These are phyloP conservation scores for Paxillus ammoniavirescens DNA, from an alignment of 768 basidiomycete genomes.

Conservation along the genomic window DNA sequence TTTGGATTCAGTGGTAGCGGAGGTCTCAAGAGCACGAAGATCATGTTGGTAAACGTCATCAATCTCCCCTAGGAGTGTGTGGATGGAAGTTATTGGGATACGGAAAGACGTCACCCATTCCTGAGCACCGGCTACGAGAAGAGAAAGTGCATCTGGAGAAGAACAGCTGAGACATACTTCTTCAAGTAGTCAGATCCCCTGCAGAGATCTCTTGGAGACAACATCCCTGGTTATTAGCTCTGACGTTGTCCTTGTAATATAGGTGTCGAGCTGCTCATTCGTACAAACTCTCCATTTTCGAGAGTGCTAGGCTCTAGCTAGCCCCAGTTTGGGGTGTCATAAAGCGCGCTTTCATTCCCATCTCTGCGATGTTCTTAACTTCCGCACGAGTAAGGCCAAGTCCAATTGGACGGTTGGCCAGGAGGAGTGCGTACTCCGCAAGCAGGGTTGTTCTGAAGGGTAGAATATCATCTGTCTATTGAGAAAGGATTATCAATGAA, in stretches of 20 bases:
- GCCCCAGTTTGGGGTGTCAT: neutral
- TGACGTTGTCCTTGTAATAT: too few relatives aligned
- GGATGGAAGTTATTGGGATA: neutral
- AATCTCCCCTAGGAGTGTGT: neutral
- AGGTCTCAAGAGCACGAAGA: neutral
- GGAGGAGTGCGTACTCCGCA: conserved; percentile 76
- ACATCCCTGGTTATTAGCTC: too few relatives aligned
- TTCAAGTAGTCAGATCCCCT: too few relatives aligned
- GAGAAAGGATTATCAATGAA: neutral
- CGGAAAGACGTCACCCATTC: neutral
- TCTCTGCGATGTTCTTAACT: conserved; percentile 53
- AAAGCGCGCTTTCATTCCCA: conserved; percentile 51
- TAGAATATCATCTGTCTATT: conserved; percentile 79
- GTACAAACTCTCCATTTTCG: neutral
- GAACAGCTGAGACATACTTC: neutral
- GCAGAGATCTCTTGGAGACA: too few relatives aligned
- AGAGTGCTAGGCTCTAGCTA: neutral
- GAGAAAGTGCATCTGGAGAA: neutral
- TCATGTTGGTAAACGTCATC: neutral
- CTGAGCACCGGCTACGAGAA: neutral
- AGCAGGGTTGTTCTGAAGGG: conserved; percentile 73
- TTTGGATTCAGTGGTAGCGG: neutral
- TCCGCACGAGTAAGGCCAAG: conserved; percentile 63
- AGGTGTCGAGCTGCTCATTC: too few relatives aligned
- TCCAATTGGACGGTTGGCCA: conserved; percentile 70